Conservation (phyloP, 2,329 filamentous ascomycete genomes). For the Esteya vermicola region DNA sequence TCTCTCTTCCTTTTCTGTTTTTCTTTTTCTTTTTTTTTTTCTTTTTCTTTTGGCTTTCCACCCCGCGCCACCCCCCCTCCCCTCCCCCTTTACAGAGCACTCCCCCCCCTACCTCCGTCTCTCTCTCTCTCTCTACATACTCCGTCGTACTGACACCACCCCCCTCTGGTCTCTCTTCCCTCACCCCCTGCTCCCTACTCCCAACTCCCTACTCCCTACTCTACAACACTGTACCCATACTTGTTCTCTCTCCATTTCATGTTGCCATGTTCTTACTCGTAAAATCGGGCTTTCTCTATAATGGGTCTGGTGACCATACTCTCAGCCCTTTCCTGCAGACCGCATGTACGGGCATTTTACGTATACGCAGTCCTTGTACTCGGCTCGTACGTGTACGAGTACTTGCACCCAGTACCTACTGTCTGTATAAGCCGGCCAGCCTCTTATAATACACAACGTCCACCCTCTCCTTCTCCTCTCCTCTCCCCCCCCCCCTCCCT, state of each 20-base stretch:
- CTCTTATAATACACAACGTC: no score
- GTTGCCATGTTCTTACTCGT: conserved; percentile 1
- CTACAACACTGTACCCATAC: no score
- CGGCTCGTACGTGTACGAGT: not conserved
- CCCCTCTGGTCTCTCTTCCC: no score
- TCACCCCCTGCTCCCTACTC: not conserved
- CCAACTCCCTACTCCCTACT: not conserved
- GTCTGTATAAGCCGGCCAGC: no score
- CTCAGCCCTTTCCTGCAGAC: conserved; percentile 9
- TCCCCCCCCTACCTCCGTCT: no score
- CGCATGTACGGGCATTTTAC: not conserved
- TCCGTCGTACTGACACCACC: not conserved
- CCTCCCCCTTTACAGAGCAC: not conserved
- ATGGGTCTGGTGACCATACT: conserved; percentile 11
- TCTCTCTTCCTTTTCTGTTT: not conserved
- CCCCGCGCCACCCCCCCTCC: no score
- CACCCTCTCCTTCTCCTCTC: not conserved
- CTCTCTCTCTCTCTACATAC: not conserved
- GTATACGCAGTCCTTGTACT: not conserved
- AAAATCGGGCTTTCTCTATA: conserved; percentile 2
- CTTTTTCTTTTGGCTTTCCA: not conserved
- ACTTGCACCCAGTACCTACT: not conserved
- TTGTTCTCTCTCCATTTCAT: not conserved
- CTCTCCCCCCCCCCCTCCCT: not conserved
- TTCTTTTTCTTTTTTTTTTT: not conserved